Evolutionary conservation across 768 basidiomycete genomes (phyloP), one percentile per base, ranked within the genome.

Genomic region (Lentinula boryana): DNA sequence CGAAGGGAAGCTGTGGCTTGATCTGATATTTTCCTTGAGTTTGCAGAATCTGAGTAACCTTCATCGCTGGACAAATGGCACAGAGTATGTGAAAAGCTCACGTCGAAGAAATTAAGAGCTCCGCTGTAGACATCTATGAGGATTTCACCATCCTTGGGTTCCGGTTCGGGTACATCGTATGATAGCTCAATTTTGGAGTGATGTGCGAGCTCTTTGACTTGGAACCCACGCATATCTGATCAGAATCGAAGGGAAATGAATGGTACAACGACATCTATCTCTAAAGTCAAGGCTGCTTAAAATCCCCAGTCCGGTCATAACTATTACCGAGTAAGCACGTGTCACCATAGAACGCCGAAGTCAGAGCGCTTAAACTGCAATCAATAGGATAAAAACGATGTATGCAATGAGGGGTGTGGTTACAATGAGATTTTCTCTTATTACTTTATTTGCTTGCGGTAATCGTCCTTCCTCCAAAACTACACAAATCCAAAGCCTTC

Each of bases 21-120:
- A 73, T 71, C 68, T 96, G 95, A 70, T 96, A 90, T 76, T 91
- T 95, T 52, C 95, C 95, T 72, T 95, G 92, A 0, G 86, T 77
- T 75, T 95, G 93, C 31, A 96, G 75, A 64, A 93, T 92, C 85
- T 91, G 63, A 21, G 63, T 46, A 21, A 9, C 23, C 38, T 49
- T 16, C 6, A 9, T 13, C n/a, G 23, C 46, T 21, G 51, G 12
- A 33, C 21, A 21, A 21, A 18, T 51, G 16, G 43, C 33, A 33
- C 32, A 54, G 1, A 36, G 7, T 48, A 58, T 57, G 33, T 32
- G 53, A 18, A 7, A 57, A 23, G 67, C 75, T 53, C 66, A 85
- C 84, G 67, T 86, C 85, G 69, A 91, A 91, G 75, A 89, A 93
- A 70, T 93, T 93, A 49, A 93, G 77, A 3, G 83, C 87, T 15